These are phyloP conservation scores for Didymella glomerata DNA, from an alignment of 2,329 filamentous ascomycete genomes.

Conservation along the genomic window DNA sequence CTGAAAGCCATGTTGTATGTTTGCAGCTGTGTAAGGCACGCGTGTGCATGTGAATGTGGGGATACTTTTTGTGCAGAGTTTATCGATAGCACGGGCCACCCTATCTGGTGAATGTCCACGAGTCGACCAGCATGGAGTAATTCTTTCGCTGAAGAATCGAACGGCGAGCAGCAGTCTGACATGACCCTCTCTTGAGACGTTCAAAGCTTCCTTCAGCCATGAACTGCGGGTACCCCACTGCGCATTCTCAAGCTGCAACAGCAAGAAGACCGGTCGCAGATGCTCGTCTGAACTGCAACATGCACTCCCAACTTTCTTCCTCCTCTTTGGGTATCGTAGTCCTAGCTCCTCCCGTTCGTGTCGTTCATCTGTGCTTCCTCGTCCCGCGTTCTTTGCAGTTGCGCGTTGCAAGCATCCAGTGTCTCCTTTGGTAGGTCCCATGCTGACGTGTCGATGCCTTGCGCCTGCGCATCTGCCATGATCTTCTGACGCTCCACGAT, in stretches of 20 bases:
- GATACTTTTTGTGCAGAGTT: conserved; percentile 22
- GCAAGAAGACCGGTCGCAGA: background rate
- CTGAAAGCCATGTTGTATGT: conserved; percentile 55
- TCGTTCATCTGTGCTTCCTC: conserved; percentile 34
- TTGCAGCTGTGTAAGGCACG: background rate
- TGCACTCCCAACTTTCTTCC: background rate
- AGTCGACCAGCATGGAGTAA: background rate
- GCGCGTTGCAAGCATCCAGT: conserved; percentile 38
- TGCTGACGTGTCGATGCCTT: conserved; percentile 45
- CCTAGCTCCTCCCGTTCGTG: conserved; percentile 21
- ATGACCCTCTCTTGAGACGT: background rate
- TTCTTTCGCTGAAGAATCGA: background rate
- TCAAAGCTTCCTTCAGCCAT: background rate
- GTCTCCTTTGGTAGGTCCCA: conserved; percentile 46
- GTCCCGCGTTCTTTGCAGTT: conserved; percentile 35
- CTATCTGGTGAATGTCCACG: conserved; percentile 12
- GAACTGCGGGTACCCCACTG: background rate
- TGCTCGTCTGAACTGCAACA: background rate
- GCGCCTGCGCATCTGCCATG: conserved; percentile 49
- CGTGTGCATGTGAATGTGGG: conserved; percentile 19
- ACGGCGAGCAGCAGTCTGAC: background rate
- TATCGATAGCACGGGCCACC: conserved; percentile 20
- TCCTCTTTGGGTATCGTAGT: background rate
- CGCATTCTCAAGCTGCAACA: background rate
- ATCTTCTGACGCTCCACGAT: conserved; percentile 48